phyloP scores from a whole-genome alignment of 2,329 filamentous ascomycete genomes.

The Fusarium protoensiforme region DNA sequence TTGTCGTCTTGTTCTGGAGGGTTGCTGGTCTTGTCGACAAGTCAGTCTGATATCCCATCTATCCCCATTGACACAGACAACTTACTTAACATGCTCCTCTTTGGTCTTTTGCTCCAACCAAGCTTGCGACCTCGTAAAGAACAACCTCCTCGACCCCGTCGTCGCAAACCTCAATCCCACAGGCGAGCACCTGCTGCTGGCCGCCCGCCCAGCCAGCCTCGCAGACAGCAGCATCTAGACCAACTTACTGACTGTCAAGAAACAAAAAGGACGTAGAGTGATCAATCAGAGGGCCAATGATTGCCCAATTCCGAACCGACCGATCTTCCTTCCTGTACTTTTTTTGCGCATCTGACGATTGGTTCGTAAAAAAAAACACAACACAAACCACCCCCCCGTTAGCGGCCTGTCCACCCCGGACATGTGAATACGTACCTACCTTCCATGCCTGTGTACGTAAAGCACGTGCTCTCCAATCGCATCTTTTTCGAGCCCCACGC shows the following conservation, averaged over 20 bases:
- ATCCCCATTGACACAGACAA: not conserved
- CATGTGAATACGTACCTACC: constrained; percentile 4
- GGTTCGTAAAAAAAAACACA: not conserved
- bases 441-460: not conserved
- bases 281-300: not conserved
- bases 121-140: constrained; percentile 37
- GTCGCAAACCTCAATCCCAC: constrained; percentile 11
- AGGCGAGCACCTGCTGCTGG: constrained; percentile 1
- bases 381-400: not conserved
- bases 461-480: not conserved
- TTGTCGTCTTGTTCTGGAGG: not conserved
- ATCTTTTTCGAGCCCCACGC: not conserved
- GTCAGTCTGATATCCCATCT: not conserved
- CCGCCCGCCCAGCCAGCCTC: constrained; percentile 28
- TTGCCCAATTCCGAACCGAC: not conserved
- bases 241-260: not conserved
- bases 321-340: not conserved
- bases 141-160: constrained; percentile 22
- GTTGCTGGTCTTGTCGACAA: not conserved
- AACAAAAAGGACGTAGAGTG: not conserved
- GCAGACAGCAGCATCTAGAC: constrained; percentile 24
- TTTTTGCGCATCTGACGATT: not conserved
- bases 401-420: not conserved
- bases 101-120: constrained; percentile 30
- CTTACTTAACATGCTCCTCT: constrained; percentile 11